Conservation (phyloP, 805 yeast genomes). For the Maudiozyma saulgeensis region DNA sequence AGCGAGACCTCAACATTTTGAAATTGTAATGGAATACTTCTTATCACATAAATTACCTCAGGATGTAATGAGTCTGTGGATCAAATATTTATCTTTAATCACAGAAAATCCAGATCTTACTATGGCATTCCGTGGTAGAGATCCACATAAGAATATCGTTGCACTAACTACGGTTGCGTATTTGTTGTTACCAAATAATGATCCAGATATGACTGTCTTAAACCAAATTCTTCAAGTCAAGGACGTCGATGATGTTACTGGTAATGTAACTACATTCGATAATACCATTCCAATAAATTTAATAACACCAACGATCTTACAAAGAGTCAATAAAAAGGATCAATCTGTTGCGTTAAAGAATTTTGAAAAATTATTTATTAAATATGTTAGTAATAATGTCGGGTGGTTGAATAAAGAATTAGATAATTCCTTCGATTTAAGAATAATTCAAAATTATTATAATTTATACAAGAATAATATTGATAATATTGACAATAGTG, state of each 20-base stretch:
- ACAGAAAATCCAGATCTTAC: slow-evolving; percentile 10
- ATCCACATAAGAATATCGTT: slow-evolving; percentile 15
- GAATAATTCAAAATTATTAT: not conserved
- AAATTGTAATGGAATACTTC: slow-evolving; percentile 16
- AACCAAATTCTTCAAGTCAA: slow-evolving; percentile 18
- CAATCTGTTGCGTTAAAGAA: not conserved
- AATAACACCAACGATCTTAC: not conserved
- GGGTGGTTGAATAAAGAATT: slow-evolving; percentile 8
- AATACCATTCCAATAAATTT: slow-evolving; percentile 1
- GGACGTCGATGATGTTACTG: not conserved
- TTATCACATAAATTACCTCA: slow-evolving; percentile 13
- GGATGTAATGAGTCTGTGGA: slow-evolving; percentile 27
- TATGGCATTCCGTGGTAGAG: slow-evolving; percentile 3
- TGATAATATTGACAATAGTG: not conserved
- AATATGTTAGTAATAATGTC: slow-evolving; percentile 7
- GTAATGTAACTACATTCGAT: not conserved
- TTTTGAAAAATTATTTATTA: slow-evolving; percentile 7
- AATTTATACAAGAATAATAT: not conserved
- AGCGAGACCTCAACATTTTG: slow-evolving; percentile 24
- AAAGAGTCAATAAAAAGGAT: not conserved
- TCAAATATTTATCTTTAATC: slow-evolving; percentile 18
- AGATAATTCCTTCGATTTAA: slow-evolving; percentile 7
- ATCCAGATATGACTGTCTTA: slow-evolving; percentile 14
- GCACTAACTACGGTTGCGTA: slow-evolving; percentile 21
- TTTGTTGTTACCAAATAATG: slow-evolving; percentile 15